Conservation (phyloP, 2,329 filamentous ascomycete species). For the Arthrobotrys conoides region DNA sequence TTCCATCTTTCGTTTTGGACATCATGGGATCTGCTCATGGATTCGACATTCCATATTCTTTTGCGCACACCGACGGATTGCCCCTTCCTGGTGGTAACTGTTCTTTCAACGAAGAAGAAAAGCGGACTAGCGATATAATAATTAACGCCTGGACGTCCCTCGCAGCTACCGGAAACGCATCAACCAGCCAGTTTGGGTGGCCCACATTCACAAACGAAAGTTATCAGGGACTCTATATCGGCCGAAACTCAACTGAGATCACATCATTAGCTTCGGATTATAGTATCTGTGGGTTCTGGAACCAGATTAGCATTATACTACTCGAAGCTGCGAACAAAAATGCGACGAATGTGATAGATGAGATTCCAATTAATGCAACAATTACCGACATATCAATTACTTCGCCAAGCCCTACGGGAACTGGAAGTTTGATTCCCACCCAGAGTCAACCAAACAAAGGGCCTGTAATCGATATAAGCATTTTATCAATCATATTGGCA, state of each 20-base stretch:
- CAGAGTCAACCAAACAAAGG: slow-evolving; percentile 23
- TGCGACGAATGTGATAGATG: slow-evolving; percentile 20
- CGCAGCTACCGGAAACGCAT: slow-evolving; percentile 29
- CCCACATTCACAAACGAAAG: slow-evolving; percentile 38
- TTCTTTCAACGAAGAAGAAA: slow-evolving; percentile 21
- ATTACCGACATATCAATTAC: slow-evolving; percentile 2
- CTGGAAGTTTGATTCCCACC: not conserved
- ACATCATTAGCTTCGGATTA: slow-evolving; percentile 13
- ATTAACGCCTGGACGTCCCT: slow-evolving; percentile 28
- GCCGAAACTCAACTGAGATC: slow-evolving; percentile 30
- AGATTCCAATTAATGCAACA: slow-evolving; percentile 20
- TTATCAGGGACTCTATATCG: slow-evolving; percentile 36
- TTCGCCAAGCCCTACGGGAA: not conserved
- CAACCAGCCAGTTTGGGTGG: slow-evolving; percentile 32
- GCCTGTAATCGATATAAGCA: slow-evolving; percentile 1
- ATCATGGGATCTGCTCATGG: slow-evolving; percentile 34
- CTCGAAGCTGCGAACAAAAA: slow-evolving; percentile 35
- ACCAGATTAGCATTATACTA: slow-evolving; percentile 24
- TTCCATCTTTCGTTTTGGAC: not conserved
- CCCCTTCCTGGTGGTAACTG: slow-evolving; percentile 40
- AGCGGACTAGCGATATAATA: slow-evolving; percentile 18
- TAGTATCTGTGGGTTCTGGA: slow-evolving; percentile 48
- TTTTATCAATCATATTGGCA: slow-evolving; percentile 4
- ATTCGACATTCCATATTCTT: slow-evolving; percentile 30
- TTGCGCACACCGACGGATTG: slow-evolving; percentile 22